These are phyloP conservation scores for Xylariaceae sp. DNA, from an alignment of 2,329 filamentous ascomycete genomes.

Conservation along the genomic window DNA sequence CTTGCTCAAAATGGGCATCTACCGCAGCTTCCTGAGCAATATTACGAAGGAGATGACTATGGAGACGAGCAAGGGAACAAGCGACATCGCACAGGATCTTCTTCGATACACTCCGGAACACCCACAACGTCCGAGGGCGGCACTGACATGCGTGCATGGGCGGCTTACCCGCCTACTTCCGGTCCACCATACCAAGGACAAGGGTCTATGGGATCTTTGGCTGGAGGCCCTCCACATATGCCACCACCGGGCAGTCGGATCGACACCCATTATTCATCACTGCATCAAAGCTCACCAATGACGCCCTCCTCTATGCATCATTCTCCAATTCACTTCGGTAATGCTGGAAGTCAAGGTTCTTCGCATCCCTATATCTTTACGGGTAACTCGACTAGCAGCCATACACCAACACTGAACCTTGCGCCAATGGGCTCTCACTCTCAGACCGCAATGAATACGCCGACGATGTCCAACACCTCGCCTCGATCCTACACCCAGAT, in stretches of 20 bases:
- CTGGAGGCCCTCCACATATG: slow-evolving; percentile 14
- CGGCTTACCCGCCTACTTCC: slow-evolving; percentile 16
- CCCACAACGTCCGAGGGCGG: slow-evolving; percentile 20
- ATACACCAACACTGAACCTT: slow-evolving; percentile 16
- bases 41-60: slow-evolving; percentile 21
- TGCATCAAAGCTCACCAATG: slow-evolving; percentile 21
- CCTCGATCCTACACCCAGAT: slow-evolving; percentile 21
- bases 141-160: slow-evolving; percentile 22
- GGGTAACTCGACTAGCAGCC: slow-evolving; percentile 17
- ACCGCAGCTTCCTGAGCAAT: slow-evolving; percentile 19
- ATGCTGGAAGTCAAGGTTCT: slow-evolving; percentile 15
- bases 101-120: slow-evolving; percentile 15
- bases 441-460: slow-evolving; percentile 20
- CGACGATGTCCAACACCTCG: slow-evolving; percentile 21
- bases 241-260: slow-evolving; percentile 24
- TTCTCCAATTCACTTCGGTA: slow-evolving; percentile 23
- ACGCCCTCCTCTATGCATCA: slow-evolving; percentile 24
- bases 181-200: slow-evolving; percentile 15
- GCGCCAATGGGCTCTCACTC: slow-evolving; percentile 21
- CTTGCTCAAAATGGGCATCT: slow-evolving; percentile 20
- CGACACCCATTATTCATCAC: slow-evolving; percentile 24
- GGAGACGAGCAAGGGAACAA: slow-evolving; percentile 19
- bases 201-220: slow-evolving; percentile 16
- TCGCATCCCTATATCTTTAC: slow-evolving; percentile 21
- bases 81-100: slow-evolving; percentile 21